These are phyloP conservation scores for Somion occarium DNA, from an alignment of 1,284 basidiomycete genomes.

Conservation along the genomic window DNA sequence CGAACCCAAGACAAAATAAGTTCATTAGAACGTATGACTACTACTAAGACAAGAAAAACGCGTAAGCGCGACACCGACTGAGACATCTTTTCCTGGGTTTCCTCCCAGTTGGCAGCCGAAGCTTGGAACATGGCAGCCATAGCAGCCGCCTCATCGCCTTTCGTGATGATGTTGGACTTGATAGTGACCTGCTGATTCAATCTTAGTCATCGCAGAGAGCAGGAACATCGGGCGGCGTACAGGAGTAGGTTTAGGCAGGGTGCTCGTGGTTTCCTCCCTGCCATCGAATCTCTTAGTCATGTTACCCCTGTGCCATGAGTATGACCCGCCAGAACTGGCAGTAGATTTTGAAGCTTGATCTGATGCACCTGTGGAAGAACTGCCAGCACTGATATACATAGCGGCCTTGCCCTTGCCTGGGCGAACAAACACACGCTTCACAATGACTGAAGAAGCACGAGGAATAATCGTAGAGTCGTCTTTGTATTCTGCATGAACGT, in stretches of 20 bases:
- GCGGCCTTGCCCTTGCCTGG: constrained; percentile 92
- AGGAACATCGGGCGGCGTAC: not conserved
- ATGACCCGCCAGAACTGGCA: constrained; percentile 28
- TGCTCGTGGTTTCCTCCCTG: constrained; percentile 52
- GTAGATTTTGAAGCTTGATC: constrained; percentile 16
- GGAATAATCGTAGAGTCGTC: constrained; percentile 92
- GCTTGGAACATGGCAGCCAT: constrained; percentile 96
- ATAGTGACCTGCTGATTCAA: constrained; percentile 20
- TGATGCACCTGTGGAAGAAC: constrained; percentile 31
- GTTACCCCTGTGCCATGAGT: constrained; percentile 54
- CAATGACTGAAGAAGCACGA: constrained; percentile 90
- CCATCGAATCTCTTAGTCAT: constrained; percentile 92
- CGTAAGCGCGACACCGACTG: constrained; percentile 73
- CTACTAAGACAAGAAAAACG: constrained; percentile 58
- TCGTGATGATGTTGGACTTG: constrained; percentile 39
- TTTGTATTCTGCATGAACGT: constrained; percentile 67
- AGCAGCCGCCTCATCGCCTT: constrained; percentile 79
- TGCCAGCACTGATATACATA: constrained; percentile 72
- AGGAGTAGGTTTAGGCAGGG: constrained; percentile 10
- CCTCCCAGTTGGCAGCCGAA: constrained; percentile 89
- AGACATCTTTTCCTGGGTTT: constrained; percentile 96
- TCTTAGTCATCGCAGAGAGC: not conserved
- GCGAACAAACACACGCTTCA: constrained; percentile 85
- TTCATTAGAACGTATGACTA: constrained; percentile 54
- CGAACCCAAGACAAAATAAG: constrained; percentile 39